These are phyloP conservation scores for Morella rubra DNA, from an alignment of 306 rosid species.

Conservation along the genomic window DNA sequence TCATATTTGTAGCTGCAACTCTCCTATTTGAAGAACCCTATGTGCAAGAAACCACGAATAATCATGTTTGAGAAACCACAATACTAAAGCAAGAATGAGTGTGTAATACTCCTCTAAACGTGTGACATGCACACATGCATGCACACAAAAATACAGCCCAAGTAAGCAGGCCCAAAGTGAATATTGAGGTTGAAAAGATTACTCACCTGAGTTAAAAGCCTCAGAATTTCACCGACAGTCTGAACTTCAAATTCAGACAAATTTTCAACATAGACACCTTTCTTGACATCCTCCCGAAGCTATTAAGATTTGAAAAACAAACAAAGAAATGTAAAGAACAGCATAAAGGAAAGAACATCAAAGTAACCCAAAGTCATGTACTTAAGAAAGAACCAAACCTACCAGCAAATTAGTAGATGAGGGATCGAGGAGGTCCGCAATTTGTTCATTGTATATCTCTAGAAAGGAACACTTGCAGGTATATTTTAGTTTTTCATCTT, in stretches of 20 bases:
- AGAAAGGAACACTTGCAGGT: conserved; percentile 96
- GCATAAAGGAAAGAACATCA: conserved; percentile 15
- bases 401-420: conserved; percentile 84
- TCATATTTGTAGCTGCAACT: conserved; percentile 98
- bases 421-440: conserved; percentile 93
- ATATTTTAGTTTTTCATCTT: conserved; percentile 84
- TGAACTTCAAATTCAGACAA: conserved; percentile 86
- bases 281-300: conserved; percentile 92
- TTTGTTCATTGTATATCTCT: conserved; percentile 95
- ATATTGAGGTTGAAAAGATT: conserved; percentile 15
- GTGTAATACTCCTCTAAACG: background rate
- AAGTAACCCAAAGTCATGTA: conserved; percentile 11
- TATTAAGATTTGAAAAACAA: conserved; percentile 32
- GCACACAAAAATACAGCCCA: conserved; percentile 4
- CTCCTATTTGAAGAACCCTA: conserved; percentile 96
- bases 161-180: conserved; percentile 23
- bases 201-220: conserved; percentile 78
- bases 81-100: conserved; percentile 23
- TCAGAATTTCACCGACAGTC: conserved; percentile 72
- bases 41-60: conserved; percentile 34
- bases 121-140: conserved; percentile 8
- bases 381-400: conserved; percentile 39
- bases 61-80: conserved; percentile 1
- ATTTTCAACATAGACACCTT: conserved; percentile 94
- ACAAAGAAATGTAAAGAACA: background rate